phyloP scores from a whole-genome alignment of 352 stramenopile species.

The Globisporangium ultimum region DNA sequence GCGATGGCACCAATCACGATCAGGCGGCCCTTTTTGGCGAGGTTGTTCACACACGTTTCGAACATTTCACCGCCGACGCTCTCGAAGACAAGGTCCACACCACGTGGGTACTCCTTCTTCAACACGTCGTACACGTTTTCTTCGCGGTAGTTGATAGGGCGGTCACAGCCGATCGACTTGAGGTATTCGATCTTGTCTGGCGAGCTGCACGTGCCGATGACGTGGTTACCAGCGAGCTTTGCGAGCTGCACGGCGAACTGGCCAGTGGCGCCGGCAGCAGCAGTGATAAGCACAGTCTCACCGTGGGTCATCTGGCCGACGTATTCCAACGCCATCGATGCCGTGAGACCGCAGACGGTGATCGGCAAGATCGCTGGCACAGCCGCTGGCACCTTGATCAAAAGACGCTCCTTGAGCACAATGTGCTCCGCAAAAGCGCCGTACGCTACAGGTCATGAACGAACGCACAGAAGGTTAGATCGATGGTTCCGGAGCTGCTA shows the following conservation, averaged over 20 bases:
- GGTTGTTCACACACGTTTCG: conserved; percentile 27
- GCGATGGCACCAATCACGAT: conserved; percentile 43
- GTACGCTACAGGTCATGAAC: conserved; percentile 23
- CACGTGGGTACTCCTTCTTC: conserved; percentile 44
- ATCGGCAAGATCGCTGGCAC: conserved; percentile 32
- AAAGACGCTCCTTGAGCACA: conserved; percentile 23
- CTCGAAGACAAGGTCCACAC: conserved; percentile 47
- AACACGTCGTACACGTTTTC: conserved; percentile 40
- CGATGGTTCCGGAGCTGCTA: no score
- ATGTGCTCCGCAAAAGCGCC: conserved; percentile 39
- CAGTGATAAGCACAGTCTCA: conserved; percentile 44
- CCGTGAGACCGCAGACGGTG: conserved; percentile 35
- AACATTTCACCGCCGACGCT: conserved; percentile 43
- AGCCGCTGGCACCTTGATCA: conserved; percentile 21
- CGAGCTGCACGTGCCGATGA: conserved; percentile 67
- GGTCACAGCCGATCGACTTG: conserved; percentile 43
- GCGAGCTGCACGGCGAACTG: conserved; percentile 73
- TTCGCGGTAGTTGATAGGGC: conserved; percentile 77
- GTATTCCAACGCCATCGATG: conserved; percentile 38
- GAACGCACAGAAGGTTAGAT: no score
- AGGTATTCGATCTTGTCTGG: conserved; percentile 79
- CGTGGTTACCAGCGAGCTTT: conserved; percentile 61
- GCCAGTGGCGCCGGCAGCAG: conserved; percentile 53
- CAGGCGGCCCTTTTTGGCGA: conserved; percentile 29
- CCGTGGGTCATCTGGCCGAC: conserved; percentile 38